Conservation (phyloP, 1,284 basidiomycete species). For the Gomphus bonarii region DNA sequence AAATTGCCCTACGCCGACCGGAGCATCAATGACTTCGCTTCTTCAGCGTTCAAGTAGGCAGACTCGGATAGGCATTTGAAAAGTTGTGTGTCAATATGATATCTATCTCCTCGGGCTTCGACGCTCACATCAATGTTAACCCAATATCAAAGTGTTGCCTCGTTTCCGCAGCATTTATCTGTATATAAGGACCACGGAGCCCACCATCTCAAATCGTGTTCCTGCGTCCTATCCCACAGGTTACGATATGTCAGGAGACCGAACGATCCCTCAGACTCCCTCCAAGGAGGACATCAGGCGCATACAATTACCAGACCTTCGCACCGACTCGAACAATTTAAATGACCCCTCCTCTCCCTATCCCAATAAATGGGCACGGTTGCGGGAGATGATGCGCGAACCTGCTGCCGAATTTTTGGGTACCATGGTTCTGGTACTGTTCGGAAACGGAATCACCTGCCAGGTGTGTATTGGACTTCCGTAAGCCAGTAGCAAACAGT, state of each 20-base stretch:
- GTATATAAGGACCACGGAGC: too few species aligned
- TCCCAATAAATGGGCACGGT: conserved; percentile 7
- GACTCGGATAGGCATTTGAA: too few species aligned
- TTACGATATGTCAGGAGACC: not conserved
- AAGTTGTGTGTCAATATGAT: too few species aligned
- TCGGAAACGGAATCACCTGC: conserved; percentile 54
- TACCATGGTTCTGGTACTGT: conserved; percentile 53
- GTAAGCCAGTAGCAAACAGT: not conserved
- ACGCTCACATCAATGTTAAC: too few species aligned
- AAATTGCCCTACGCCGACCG: too few species aligned
- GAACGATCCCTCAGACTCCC: not conserved
- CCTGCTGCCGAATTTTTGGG: conserved; percentile 62
- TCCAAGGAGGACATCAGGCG: not conserved
- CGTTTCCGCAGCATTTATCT: too few species aligned
- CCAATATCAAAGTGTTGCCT: too few species aligned
- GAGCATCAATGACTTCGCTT: too few species aligned
- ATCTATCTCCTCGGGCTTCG: too few species aligned
- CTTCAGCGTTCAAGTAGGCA: too few species aligned
- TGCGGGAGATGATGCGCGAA: conserved; percentile 33
- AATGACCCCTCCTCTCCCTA: not conserved
- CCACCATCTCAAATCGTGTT: too few species aligned
- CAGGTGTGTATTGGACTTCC: conserved; percentile 28
- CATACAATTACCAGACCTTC: not conserved
- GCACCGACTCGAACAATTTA: not conserved
- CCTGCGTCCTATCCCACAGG: not conserved